phyloP scores from a whole-genome alignment of 352 stramenopile genomes.

The Globisporangium barbulae region DNA sequence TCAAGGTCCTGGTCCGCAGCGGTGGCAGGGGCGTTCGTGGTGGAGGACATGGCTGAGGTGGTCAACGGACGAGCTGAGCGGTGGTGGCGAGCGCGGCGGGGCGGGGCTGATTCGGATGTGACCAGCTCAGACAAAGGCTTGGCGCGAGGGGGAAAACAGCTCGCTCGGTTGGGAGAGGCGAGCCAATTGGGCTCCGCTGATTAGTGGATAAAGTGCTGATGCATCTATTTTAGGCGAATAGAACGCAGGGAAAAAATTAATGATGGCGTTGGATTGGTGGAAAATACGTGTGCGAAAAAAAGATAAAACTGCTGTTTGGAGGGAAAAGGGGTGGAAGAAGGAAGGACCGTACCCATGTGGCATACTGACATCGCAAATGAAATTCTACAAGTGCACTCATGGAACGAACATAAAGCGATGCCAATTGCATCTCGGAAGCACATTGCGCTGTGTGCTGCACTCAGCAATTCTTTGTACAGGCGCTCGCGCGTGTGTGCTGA shows the following conservation, averaged over 20 bases:
- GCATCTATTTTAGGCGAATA: no score
- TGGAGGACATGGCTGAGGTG: constrained; percentile 9
- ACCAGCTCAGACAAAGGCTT: not conserved
- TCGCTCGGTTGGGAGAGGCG: not conserved
- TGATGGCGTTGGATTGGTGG: no score
- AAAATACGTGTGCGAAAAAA: no score
- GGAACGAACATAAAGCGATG: no score
- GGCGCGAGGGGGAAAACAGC: not conserved
- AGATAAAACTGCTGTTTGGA: not conserved
- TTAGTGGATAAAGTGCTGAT: no score
- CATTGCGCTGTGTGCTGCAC: no score
- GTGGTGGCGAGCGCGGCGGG: no score
- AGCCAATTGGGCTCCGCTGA: no score
- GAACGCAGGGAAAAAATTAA: no score
- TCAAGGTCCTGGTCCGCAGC: constrained; percentile 72
- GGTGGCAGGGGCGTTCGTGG: not conserved
- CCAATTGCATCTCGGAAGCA: no score
- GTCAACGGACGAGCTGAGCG: not conserved
- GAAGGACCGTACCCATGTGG: not conserved
- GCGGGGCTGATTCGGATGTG: not conserved
- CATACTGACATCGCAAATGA: constrained; percentile 1
- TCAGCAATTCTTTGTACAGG: no score
- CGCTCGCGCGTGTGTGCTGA: not conserved
- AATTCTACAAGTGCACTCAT: not conserved
- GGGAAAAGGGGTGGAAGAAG: not conserved